phyloP scores from a whole-genome alignment of 805 yeast genomes.

The Helenozyma rhizophorensis region DNA sequence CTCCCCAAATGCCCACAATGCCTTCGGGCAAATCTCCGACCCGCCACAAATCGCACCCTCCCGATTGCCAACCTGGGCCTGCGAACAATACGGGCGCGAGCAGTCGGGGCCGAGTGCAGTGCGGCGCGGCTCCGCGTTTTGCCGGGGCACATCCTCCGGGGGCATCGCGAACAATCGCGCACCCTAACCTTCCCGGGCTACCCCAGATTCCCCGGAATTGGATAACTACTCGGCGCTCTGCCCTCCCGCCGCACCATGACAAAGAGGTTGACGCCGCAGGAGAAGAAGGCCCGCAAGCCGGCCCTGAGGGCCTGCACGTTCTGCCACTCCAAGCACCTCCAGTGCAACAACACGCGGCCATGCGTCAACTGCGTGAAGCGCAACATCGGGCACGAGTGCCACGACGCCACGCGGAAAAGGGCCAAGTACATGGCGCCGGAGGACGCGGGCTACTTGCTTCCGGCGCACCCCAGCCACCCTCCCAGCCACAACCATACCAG shows the following conservation, averaged over 20 bases:
- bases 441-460: too few relatives aligned
- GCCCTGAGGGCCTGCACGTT: slow-evolving; percentile 66
- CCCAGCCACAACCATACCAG: too few relatives aligned
- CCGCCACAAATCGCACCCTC: too few relatives aligned
- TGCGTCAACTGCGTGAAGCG: slow-evolving; percentile 68
- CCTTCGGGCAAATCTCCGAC: too few relatives aligned
- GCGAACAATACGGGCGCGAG: too few relatives aligned
- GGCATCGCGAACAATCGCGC: too few relatives aligned
- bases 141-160: too few relatives aligned
- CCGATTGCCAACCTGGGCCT: too few relatives aligned
- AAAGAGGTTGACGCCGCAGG: slow-evolving; percentile 49
- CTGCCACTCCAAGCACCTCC: slow-evolving; percentile 70
- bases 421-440: slow-evolving; percentile 33
- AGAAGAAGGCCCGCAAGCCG: slow-evolving; percentile 55
- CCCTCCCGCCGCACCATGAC: slow-evolving; percentile 44
- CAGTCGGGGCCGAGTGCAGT: too few relatives aligned
- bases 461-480: too few relatives aligned
- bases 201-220: slow-evolving; percentile 15
- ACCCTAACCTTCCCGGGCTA: slow-evolving; percentile 17
- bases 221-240: background rate
- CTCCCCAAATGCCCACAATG: too few relatives aligned
- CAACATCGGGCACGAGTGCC: slow-evolving; percentile 50
- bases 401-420: slow-evolving; percentile 53
- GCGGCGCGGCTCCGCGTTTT: too few relatives aligned
- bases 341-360: slow-evolving; percentile 67